Evolutionary conservation across 176 grass and related monocot genomes (phyloP), one percentile per base, ranked within the genome.

Genomic region (Carex littledalei): DNA sequence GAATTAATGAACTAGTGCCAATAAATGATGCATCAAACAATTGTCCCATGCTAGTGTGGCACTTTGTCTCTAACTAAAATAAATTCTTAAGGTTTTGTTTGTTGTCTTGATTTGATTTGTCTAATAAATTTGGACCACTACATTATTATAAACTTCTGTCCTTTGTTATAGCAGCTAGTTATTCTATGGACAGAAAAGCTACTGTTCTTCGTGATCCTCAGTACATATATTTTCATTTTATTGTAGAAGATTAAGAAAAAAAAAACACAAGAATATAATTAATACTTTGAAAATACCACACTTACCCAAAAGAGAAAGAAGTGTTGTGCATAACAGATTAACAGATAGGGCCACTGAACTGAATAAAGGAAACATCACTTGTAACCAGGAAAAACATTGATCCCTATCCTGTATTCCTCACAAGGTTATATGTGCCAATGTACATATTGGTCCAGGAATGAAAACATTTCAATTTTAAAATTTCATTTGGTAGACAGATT

Each of bases 61-160:
- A 8, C 26, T 83, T 83, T 83, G 81, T 83, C 81, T 7, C 64
- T 53, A 53, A 83, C 22, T 20, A 55, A 59, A 58, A n/a, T 12
- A 9, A 79, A 17, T 64, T 50, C n/a, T 29, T 50, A 67, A 68
- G 34, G 17, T 83, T 45, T 83, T 83, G 81, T 83, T 66, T 63
- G 47, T 83, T 68, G 63, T 67, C 45, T 39, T 83, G 21, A 83
- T 83, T 83, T 83, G 81, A 83, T 83, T 83, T 68, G 63, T 83
- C 81, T 83, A 68, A 67, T 53, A 67, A 68, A 8, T 69, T 83
- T 68, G 81, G 81, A 83, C 81, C 81, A 83, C 61, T 68, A 53
- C 79, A 81, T 83, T 83, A 83, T 68, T 66, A 15, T 69, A 32
- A 11, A 41, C 39, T 54, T 53, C 8, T 64, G 58, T 69, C 17